Conservation (phyloP, 768 basidiomycete species). For the Tricholoma sp. region DNA sequence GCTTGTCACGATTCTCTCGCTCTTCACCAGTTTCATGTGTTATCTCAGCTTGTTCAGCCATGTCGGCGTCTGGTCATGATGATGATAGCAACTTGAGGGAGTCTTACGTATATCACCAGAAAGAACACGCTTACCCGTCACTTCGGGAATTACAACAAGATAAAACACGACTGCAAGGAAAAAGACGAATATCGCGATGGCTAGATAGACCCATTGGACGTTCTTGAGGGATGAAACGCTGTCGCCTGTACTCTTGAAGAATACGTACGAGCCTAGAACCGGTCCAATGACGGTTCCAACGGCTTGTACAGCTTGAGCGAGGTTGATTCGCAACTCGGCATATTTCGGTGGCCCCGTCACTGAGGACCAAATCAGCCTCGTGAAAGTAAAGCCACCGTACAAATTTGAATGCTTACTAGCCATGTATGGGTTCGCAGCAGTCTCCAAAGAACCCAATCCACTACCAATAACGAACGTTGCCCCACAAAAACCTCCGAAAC, state of each 20-base stretch:
- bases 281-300: slow-evolving; percentile 29
- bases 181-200: slow-evolving; percentile 30
- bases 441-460: slow-evolving; percentile 28
- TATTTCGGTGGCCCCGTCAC: slow-evolving; percentile 30
- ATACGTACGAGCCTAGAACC: slow-evolving; percentile 28
- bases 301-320: slow-evolving; percentile 30
- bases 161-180: slow-evolving; percentile 27
- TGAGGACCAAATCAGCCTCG: neutral
- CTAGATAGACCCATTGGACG: slow-evolving; percentile 32
- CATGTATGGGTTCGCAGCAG: slow-evolving; percentile 32
- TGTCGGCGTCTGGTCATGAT: slow-evolving; percentile 30
- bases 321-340: slow-evolving; percentile 28
- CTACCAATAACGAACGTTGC: slow-evolving; percentile 32
- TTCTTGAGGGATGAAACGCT: slow-evolving; percentile 24
- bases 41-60: slow-evolving; percentile 28
- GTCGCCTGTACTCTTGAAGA: slow-evolving; percentile 29
- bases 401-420: slow-evolving; percentile 17
- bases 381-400: neutral
- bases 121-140: slow-evolving; percentile 20
- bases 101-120: neutral
- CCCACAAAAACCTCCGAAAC: slow-evolving; percentile 31
- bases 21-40: slow-evolving; percentile 24
- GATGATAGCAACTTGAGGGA: neutral
- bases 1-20: slow-evolving; percentile 20
- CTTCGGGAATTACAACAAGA: slow-evolving; percentile 29